phyloP scores from a whole-genome alignment of 345 rosid species.

The Eucalyptus leucophloia region DNA sequence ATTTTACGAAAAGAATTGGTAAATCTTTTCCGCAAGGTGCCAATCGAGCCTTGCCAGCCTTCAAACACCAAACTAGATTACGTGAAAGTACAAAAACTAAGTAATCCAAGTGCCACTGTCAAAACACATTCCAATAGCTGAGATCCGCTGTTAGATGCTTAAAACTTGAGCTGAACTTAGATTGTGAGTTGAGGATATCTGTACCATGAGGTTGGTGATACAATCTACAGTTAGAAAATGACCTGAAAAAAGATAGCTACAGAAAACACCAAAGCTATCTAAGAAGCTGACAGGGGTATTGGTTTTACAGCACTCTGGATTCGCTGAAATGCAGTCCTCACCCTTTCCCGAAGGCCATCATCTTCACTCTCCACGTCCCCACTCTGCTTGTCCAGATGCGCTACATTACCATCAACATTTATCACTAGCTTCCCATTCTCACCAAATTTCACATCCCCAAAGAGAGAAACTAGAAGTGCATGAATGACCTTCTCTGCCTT shows the following conservation, averaged over 20 bases:
- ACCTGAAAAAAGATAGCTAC: not conserved
- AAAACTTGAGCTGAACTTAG: not conserved
- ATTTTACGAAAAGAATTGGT: not conserved
- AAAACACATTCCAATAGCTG: not conserved
- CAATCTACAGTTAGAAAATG: not conserved
- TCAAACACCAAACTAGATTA: not conserved
- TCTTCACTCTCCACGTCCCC: constrained; percentile 87
- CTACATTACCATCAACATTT: constrained; percentile 70
- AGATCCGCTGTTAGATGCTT: not conserved
- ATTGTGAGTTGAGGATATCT: not conserved
- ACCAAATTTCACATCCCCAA: constrained; percentile 78
- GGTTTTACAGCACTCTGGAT: constrained; percentile 79
- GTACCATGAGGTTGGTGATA: not conserved
- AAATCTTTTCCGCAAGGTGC: not conserved
- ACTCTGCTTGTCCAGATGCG: constrained; percentile 63
- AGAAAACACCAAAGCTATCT: constrained; percentile 6
- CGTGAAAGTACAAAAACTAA: not conserved
- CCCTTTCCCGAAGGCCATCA: constrained; percentile 81
- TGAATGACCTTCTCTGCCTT: constrained; percentile 67
- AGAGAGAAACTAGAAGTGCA: constrained; percentile 79
- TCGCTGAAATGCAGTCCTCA: constrained; percentile 43
- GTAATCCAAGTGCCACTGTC: not conserved
- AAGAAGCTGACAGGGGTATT: constrained; percentile 45
- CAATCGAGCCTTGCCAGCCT: not conserved
- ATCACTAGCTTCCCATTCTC: constrained; percentile 73